A percentile compares a stretch with the other conserved stretches of the same genome.
Conservation (phyloP, 148 eudicot species). For the Rhododendron griersonianum region DNA sequence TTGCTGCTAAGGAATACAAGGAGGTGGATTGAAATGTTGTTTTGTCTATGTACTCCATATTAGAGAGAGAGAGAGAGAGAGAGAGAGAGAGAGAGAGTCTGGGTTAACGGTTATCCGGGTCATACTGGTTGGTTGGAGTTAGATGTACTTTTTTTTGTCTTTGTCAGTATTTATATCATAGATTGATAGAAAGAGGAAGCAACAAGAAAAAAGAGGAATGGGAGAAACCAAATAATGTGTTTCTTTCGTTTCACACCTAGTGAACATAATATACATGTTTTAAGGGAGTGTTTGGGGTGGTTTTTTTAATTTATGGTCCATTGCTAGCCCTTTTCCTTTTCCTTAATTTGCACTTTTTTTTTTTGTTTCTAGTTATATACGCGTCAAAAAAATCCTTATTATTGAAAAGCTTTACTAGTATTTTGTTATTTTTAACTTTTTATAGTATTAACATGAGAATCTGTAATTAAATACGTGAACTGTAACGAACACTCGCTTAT, state of each 20-base stretch:
- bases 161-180: neutral
- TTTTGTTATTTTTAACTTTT: neutral
- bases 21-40: neutral
- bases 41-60: neutral
- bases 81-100: neutral
- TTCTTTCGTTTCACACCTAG: neutral
- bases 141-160: neutral
- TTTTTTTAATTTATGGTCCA: neutral
- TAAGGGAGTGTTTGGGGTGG: no score
- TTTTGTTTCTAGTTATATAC: neutral
- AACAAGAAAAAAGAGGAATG: neutral
- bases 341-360: neutral
- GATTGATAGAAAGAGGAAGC: neutral
- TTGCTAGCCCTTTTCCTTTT: neutral
- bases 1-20: neutral
- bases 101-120: neutral
- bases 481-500: neutral
- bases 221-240: neutral
- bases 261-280: neutral
- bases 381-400: neutral
- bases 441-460: neutral
- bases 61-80: constrained; percentile 4
- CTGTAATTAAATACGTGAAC: neutral
- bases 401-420: neutral
- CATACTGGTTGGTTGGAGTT: neutral